phyloP scores from a whole-genome alignment of 2,329 filamentous ascomycete genomes.

The Arthroderma uncinatum region DNA sequence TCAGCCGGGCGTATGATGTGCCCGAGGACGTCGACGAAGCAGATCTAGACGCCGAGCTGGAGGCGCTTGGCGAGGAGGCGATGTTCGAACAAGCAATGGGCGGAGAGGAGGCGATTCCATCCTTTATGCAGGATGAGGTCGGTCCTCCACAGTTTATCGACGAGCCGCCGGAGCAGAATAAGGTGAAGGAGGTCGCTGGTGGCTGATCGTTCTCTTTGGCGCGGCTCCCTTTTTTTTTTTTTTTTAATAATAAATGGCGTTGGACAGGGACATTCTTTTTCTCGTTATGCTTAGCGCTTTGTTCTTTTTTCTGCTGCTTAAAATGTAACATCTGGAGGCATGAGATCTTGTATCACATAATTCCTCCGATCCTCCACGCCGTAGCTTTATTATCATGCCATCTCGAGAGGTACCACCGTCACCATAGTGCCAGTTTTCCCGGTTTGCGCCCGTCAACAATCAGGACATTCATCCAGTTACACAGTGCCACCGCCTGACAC shows the following conservation, averaged over 20 bases:
- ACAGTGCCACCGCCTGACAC: background rate
- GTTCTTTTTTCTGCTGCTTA: background rate
- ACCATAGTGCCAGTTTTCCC: too few species aligned
- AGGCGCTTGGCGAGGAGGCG: slow-evolving; percentile 88
- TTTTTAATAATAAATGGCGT: background rate
- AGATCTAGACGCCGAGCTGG: slow-evolving; percentile 89
- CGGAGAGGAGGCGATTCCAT: slow-evolving; percentile 56
- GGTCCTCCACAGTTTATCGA: slow-evolving; percentile 79
- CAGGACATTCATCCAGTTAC: background rate
- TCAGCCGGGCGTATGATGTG: slow-evolving; percentile 82
- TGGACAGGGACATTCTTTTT: background rate
- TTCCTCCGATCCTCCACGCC: background rate
- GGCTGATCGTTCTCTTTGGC: slow-evolving; percentile 12
- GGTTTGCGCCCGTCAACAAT: background rate
- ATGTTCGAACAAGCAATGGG: slow-evolving; percentile 63
- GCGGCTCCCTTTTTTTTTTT: background rate
- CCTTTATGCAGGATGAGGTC: slow-evolving; percentile 81
- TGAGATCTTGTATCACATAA: background rate
- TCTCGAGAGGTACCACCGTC: too few species aligned
- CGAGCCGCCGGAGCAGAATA: slow-evolving; percentile 65
- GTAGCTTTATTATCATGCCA: background rate
- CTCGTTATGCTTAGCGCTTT: background rate
- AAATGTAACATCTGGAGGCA: slow-evolving; percentile 1
- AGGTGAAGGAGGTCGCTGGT: slow-evolving; percentile 69
- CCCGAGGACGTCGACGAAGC: slow-evolving; percentile 96